Evolutionary conservation across 2,329 filamentous ascomycete species (phyloP).

Genomic region (Calonectria pseudoturangicola): DNA sequence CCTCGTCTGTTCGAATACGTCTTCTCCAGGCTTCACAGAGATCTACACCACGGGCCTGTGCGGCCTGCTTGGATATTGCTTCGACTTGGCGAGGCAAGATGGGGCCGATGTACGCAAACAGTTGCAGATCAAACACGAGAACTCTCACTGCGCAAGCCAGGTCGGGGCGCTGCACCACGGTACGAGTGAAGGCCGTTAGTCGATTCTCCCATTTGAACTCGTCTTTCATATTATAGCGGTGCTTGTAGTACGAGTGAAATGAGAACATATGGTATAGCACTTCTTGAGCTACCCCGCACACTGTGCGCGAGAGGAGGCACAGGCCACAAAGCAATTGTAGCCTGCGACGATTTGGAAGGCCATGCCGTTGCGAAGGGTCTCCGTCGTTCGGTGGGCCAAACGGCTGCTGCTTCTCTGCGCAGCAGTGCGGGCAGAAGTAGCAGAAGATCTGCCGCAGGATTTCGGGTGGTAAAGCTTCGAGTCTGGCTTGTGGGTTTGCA

Average conservation of each 20-base stretch:
- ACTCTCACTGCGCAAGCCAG: neutral
- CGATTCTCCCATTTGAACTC: too few species aligned
- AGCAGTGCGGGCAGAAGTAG: constrained; percentile 19
- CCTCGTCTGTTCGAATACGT: neutral
- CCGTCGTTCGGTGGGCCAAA: neutral
- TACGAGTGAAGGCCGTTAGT: neutral
- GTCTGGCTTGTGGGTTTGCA: neutral
- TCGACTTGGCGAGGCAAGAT: neutral
- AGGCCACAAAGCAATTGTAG: neutral
- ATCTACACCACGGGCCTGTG: neutral
- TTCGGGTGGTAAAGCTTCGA: neutral
- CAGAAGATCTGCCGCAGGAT: constrained; percentile 1
- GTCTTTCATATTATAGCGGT: too few species aligned
- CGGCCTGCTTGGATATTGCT: neutral
- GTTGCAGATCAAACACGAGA: neutral
- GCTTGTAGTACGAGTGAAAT: too few species aligned
- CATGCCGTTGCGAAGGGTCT: neutral
- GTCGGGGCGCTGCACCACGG: constrained; percentile 10
- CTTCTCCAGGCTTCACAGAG: constrained; percentile 5
- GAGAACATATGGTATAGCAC: constrained; percentile 5
- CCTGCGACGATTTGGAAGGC: neutral
- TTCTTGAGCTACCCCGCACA: constrained; percentile 6
- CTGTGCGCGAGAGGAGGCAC: constrained; percentile 1
- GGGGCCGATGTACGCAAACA: too few species aligned
- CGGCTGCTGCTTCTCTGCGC: neutral